Percentiles rank a stretch among this genome's conserved stretches.
phyloP scores from a whole-genome alignment of 1,139 yeast species.

The Martiniozyma asiatica region DNA sequence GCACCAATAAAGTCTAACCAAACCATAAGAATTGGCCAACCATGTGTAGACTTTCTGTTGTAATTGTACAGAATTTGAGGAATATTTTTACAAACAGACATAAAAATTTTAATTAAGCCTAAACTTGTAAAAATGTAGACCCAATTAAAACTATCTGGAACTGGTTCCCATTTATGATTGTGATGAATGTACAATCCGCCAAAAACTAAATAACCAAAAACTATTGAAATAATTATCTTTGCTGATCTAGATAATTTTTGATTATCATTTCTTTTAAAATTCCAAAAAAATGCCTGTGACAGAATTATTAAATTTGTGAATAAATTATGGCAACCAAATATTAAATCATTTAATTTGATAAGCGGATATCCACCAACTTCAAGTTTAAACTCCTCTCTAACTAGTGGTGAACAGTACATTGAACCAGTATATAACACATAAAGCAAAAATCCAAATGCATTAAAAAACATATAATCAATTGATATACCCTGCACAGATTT shows the following conservation, averaged over 20 bases:
- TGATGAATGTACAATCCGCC: conserved; percentile 11
- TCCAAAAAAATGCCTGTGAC: conserved; percentile 22
- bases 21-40: conserved; percentile 26
- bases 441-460: conserved; percentile 20
- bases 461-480: conserved; percentile 22
- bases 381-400: conserved; percentile 18
- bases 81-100: conserved; percentile 37
- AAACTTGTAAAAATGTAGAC: conserved; percentile 21
- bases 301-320: conserved; percentile 16
- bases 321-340: conserved; percentile 21
- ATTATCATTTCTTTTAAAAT: conserved; percentile 21
- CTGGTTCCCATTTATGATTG: conserved; percentile 8
- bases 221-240: conserved; percentile 11
- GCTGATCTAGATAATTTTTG: conserved; percentile 16
- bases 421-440: conserved; percentile 19
- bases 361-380: conserved; percentile 18
- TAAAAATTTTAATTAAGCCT: conserved; percentile 35
- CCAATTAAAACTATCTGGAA: conserved; percentile 15
- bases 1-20: conserved; percentile 23
- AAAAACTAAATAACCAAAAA: conserved; percentile 9
- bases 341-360: conserved; percentile 20
- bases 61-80: conserved; percentile 43
- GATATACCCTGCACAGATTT: conserved; percentile 24
- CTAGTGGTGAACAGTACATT: conserved; percentile 12
- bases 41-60: conserved; percentile 41